Evolutionary conservation across 2,329 filamentous ascomycete genomes (phyloP).

Genomic region (Cercospora berteroae): DNA sequence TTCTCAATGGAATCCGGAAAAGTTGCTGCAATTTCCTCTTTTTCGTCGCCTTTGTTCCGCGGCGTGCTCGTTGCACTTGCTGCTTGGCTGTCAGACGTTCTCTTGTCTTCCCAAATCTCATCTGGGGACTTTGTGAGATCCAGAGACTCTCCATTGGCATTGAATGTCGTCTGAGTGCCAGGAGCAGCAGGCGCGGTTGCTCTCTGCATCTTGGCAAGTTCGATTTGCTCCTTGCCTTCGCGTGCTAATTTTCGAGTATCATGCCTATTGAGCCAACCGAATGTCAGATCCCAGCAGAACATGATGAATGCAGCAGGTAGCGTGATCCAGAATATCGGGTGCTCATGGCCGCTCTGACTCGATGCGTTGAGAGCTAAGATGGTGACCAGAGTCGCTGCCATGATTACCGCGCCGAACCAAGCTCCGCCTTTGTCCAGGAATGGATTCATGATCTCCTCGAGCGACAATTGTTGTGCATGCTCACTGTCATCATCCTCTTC

Average conservation of each 20-base stretch:
- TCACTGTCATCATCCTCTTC: slow-evolving; percentile 46
- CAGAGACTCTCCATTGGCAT: background rate
- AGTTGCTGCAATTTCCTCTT: background rate
- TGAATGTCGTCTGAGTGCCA: slow-evolving; percentile 2
- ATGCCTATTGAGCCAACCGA: slow-evolving; percentile 62
- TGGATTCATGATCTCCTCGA: slow-evolving; percentile 74
- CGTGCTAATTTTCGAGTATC: slow-evolving; percentile 63
- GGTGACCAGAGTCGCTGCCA: slow-evolving; percentile 65
- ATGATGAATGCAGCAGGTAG: slow-evolving; percentile 66
- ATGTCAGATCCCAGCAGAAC: slow-evolving; percentile 65
- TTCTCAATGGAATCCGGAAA: slow-evolving; percentile 8
- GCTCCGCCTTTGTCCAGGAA: slow-evolving; percentile 68
- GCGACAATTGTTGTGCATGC: slow-evolving; percentile 56
- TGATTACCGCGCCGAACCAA: slow-evolving; percentile 62
- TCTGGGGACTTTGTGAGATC: slow-evolving; percentile 13
- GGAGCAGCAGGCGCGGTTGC: slow-evolving; percentile 21
- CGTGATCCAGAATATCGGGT: slow-evolving; percentile 67
- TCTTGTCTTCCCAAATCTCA: background rate
- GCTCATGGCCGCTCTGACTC: slow-evolving; percentile 49
- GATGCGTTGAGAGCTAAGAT: slow-evolving; percentile 65
- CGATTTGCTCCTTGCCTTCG: slow-evolving; percentile 50
- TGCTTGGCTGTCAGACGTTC: background rate
- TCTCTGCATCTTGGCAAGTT: slow-evolving; percentile 45
- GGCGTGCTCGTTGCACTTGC: slow-evolving; percentile 1
- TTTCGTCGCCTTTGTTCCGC: background rate